phyloP scores from a whole-genome alignment of 2,329 filamentous ascomycete species.

The Apiospora arundinis region DNA sequence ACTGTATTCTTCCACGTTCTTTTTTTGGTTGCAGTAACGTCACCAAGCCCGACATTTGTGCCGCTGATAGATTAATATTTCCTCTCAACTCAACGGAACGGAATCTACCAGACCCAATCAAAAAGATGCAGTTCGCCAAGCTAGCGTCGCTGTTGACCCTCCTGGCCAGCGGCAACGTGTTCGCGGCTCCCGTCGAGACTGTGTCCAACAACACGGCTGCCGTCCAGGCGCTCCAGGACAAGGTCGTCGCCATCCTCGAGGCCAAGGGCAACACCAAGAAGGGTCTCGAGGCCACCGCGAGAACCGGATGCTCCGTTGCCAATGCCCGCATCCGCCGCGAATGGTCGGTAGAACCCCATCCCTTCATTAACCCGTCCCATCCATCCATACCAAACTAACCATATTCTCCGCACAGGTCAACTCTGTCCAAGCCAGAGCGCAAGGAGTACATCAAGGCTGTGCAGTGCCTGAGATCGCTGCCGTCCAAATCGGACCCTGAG shows the following conservation, averaged over 20 bases:
- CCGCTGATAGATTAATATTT: too few relatives aligned
- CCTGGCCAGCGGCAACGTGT: conserved; percentile 2
- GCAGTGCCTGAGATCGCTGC: conserved; percentile 32
- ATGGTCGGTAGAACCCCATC: background rate
- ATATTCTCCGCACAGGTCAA: background rate
- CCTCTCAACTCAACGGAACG: background rate
- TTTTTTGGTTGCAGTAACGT: background rate
- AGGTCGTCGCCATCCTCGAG: conserved; percentile 16
- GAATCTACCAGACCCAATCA: background rate
- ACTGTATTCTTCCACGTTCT: background rate
- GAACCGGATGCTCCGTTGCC: background rate
- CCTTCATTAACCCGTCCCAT: too few relatives aligned
- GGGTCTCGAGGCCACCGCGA: conserved; percentile 17
- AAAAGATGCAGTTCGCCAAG: background rate
- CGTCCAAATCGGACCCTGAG: conserved; percentile 32
- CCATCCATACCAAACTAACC: background rate
- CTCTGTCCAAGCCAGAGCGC: background rate
- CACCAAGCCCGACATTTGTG: background rate
- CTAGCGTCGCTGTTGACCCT: background rate
- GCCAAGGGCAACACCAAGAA: conserved; percentile 24
- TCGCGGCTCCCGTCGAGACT: background rate
- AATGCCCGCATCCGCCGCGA: background rate
- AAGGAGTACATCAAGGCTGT: conserved; percentile 37
- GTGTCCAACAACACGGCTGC: background rate
- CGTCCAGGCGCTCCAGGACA: conserved; percentile 22